Evolutionary conservation across 2,329 filamentous ascomycete species (phyloP).

Genomic region (Aspergillus sp.): DNA sequence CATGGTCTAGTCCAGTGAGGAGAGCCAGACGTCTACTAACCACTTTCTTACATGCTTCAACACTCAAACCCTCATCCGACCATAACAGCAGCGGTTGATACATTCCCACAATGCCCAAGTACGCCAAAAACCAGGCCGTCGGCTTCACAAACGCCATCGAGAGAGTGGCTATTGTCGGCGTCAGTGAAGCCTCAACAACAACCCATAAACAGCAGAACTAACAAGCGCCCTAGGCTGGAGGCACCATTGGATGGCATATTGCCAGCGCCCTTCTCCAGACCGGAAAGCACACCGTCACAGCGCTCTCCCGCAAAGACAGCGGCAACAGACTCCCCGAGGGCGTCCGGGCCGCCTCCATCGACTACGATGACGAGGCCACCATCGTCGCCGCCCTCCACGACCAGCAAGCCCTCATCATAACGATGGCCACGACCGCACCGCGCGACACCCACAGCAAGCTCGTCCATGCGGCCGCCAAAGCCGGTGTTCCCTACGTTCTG

Average conservation of each 20-base stretch:
- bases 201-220: background rate
- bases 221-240: constrained; percentile 29
- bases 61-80: constrained; percentile 4
- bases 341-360: constrained; percentile 42
- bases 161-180: constrained; percentile 41
- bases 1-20: no score
- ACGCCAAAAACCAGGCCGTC: constrained; percentile 22
- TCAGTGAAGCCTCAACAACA: constrained; percentile 18
- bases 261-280: constrained; percentile 41
- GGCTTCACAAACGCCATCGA: constrained; percentile 33
- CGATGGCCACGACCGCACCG: constrained; percentile 47
- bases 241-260: constrained; percentile 31
- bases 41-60: no score
- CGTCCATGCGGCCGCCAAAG: constrained; percentile 54
- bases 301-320: constrained; percentile 49
- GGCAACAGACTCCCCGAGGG: constrained; percentile 44
- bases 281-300: constrained; percentile 54
- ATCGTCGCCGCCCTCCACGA: constrained; percentile 52
- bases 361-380: constrained; percentile 49
- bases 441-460: constrained; percentile 50
- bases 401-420: constrained; percentile 60
- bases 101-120: constrained; percentile 11
- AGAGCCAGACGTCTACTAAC: no score
- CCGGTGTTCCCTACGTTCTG: constrained; percentile 56
- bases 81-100: background rate